These are phyloP conservation scores for Aegilops longissima DNA, from an alignment of 176 grass and related monocot genomes.

Conservation along the genomic window DNA sequence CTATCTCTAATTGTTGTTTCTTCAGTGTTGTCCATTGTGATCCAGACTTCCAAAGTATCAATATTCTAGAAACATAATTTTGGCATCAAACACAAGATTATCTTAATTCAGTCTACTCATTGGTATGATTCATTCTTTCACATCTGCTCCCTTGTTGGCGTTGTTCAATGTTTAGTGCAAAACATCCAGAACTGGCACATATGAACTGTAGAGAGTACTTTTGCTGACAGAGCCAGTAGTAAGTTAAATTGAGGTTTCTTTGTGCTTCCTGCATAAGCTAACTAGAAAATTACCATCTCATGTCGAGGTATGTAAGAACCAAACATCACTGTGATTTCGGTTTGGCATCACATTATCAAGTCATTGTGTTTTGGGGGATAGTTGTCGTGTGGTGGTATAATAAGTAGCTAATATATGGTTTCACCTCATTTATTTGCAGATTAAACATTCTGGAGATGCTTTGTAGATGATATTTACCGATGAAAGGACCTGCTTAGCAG, in stretches of 20 bases:
- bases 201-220: neutral
- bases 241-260: neutral
- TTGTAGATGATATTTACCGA: neutral
- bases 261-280: neutral
- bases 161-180: neutral
- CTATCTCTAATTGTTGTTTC: neutral
- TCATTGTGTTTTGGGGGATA: neutral
- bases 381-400: neutral
- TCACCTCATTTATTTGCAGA: neutral
- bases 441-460: neutral
- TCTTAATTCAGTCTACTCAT: neutral
- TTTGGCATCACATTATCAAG: neutral
- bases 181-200: neutral
- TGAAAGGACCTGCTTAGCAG: neutral
- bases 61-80: neutral
- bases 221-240: neutral
- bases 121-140: neutral
- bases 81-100: neutral
- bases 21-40: neutral
- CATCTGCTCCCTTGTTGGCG: neutral
- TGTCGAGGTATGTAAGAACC: neutral
- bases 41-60: neutral
- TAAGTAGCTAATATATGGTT: neutral
- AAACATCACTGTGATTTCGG: neutral
- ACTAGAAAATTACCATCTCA: no score